Base-by-base conservation (phyloP, 176 grass and related monocot species). In the Carex scoparia region DNA sequence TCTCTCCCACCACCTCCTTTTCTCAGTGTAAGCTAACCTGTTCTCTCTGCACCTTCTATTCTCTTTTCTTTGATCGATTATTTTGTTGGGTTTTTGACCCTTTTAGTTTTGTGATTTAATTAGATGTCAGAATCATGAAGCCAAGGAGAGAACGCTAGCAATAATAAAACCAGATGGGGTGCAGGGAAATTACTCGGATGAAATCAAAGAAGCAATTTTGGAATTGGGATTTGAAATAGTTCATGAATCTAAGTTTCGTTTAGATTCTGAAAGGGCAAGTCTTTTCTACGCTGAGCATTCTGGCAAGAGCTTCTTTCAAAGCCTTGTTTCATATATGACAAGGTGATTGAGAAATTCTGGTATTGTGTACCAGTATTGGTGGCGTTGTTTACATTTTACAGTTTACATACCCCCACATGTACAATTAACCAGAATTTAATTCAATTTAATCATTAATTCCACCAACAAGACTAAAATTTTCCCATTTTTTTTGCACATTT, bases 151-250 rank as follows among this genome's bases (percentile, higher is more conserved):
- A 85, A 97, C 92, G 0, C 85, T 97, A 61, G 92, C 90, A 4
- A 92, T 97, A 84, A 93, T 97, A 81, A 97, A 94, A 68, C 92
- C 92, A 18, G 95, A 97, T 84, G 95, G 95, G 66, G 81, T 97
- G 16, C 68, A 75, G 4, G 91, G 91, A 33, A 90, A 93, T 49
- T 91, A 93, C 91, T 87, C 42, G 0, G 79, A 91, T 15, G 84
- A 80, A 72, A 97, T 97, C 76, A 97, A 91, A 85, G 69, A 27
- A 58, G 82, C 81, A 46, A 90, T 97, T 69, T 59, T 87, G 81
- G 84, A 86, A 80, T 91, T 84, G 84, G 92, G 92, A 81, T 97
- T 97, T 85, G 79, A 77, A 56, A 93, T 94, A 9, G 12, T 93
- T 56, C 54, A 73, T 84, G 95, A 94, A 61, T 73, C 83, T 0